Percentiles rank a stretch among this genome's conserved stretches.
Conservation (phyloP, 2,329 filamentous ascomycete species). For the Leptographium procerum region DNA sequence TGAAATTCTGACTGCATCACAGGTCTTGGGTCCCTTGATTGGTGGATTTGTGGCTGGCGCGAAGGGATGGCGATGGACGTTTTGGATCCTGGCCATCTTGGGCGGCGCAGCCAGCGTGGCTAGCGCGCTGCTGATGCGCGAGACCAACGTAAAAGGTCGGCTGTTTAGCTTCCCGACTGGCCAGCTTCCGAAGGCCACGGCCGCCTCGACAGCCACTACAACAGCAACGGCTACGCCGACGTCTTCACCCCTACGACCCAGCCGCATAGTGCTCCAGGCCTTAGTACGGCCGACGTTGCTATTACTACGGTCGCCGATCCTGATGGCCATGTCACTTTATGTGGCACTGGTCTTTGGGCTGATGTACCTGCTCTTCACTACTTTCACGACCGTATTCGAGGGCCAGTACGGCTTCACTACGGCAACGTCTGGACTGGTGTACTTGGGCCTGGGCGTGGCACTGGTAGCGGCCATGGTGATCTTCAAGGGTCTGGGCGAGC, state of each 20-base stretch:
- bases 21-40: constrained; percentile 30
- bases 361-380: constrained; percentile 39
- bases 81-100: constrained; percentile 32
- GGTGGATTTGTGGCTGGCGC: constrained; percentile 29
- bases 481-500: neutral
- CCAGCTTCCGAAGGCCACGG: too few species aligned
- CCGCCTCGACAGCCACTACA: too few species aligned
- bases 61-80: constrained; percentile 36
- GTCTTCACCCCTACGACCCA: too few species aligned
- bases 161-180: too few species aligned
- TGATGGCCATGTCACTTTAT: constrained; percentile 29
- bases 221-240: too few species aligned
- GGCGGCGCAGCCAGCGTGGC: constrained; percentile 26
- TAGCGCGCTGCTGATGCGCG: constrained; percentile 33
- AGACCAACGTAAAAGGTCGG: constrained; percentile 9
- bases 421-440: constrained; percentile 10
- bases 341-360: constrained; percentile 33
- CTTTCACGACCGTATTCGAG: constrained; percentile 32
- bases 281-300: constrained; percentile 34
- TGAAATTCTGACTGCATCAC: neutral
- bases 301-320: constrained; percentile 29
- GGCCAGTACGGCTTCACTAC: constrained; percentile 19
- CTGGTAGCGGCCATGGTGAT: too few species aligned
- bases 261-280: neutral
- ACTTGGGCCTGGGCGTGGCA: neutral